Evolutionary conservation across 176 grass and related monocot species (phyloP), one percentile per base, ranked within the genome.

Genomic region (Dactylis glomerata): DNA sequence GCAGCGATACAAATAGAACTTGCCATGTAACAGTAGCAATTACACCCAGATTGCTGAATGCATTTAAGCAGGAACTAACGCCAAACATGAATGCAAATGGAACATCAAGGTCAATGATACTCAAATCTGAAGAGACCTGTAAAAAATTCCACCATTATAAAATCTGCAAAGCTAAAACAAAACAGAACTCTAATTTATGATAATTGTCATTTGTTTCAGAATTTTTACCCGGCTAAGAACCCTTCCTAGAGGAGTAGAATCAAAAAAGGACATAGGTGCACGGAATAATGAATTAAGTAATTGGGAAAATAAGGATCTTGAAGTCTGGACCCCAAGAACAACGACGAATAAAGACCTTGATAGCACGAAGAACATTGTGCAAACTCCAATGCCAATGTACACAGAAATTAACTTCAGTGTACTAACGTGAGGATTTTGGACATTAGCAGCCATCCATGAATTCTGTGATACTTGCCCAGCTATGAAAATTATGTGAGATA

Each of bases 361-460:
- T 14, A 98, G 68, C 73, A 95, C 78, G 75, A 98, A 87, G 73
- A 93, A 57, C 42, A 95, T 2, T 1, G 96, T 69, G 57, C 73
- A 12, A 64, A 92, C 50, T 61, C 96, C 92, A 26, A 98, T 92
- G 62, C 73, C 63, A 20, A 95, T 79, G 76, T 98, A 98, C 64
- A 98, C 96, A 27, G 49, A 76, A 67, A 95, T 95, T 84, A 98
- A 82, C 57, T 87, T 90, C 19, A 98, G 87, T 8, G 56, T 83
- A 68, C 89, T 91, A 66, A 98, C 82, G 83, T 71, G 55, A 69
- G 91, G 80, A 81, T 92, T 92, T 50, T 98, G 44, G 72, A 98
- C 80, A 82, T 95, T 93, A 58, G 96, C 91, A 83, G 96, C 96
- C 91, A 98, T 92, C 95, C 95, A 98, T 68, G 92, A 87, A 67